Evolutionary conservation across 169 alveolate genomes (phyloP).

Genomic region (Plasmodium ovale): DNA sequence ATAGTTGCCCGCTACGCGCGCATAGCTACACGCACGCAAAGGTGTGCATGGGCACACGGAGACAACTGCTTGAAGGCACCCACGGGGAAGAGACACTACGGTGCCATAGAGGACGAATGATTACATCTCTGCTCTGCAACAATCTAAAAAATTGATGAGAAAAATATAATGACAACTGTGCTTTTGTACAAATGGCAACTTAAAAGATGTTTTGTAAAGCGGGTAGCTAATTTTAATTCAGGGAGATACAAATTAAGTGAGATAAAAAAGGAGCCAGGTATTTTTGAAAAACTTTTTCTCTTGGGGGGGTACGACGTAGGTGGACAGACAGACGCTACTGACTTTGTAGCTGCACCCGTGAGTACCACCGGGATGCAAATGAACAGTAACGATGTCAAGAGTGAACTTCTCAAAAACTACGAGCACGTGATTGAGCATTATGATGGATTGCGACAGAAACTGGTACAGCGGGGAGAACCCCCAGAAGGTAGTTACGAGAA

Average conservation of each 20-base stretch:
- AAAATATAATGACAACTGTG: too few species aligned
- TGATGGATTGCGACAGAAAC: slow-evolving; percentile 6
- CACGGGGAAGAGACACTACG: too few species aligned
- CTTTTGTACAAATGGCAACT: too few species aligned
- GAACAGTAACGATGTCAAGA: neutral
- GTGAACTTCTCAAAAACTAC: slow-evolving; percentile 8
- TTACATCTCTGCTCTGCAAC: too few species aligned
- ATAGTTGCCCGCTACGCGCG: too few species aligned
- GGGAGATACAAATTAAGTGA: neutral
- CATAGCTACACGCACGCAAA: too few species aligned
- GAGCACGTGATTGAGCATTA: slow-evolving; percentile 15
- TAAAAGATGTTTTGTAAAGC: neutral
- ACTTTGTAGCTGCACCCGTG: too few species aligned
- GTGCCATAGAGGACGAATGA: too few species aligned
- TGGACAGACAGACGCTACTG: neutral
- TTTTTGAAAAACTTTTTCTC: slow-evolving; percentile 24
- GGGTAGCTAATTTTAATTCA: neutral
- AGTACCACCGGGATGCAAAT: too few species aligned
- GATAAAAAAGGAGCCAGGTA: slow-evolving; percentile 13
- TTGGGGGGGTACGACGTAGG: slow-evolving; percentile 22
- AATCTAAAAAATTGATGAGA: too few species aligned
- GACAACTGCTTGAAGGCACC: too few species aligned
- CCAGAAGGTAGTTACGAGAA: neutral
- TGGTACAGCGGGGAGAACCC: neutral
- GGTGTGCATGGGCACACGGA: too few species aligned